These are phyloP conservation scores for Ganoderma sp. DNA, from an alignment of 1,284 basidiomycete species.

Conservation along the genomic window DNA sequence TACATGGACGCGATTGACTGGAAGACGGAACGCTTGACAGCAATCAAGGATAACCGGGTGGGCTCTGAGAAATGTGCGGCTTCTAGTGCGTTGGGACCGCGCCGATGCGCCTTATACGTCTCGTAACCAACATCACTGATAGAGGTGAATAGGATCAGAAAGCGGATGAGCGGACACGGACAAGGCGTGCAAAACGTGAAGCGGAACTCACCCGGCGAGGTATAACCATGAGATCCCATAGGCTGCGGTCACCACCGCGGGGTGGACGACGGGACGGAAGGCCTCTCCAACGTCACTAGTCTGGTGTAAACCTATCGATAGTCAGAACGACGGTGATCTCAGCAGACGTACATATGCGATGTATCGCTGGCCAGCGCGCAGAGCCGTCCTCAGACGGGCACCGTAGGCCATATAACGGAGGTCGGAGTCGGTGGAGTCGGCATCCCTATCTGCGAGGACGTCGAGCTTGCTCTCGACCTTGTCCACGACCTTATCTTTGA, in stretches of 20 bases:
- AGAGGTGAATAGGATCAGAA: slow-evolving; percentile 25
- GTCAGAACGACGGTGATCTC: slow-evolving; percentile 21
- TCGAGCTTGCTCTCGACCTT: slow-evolving; percentile 56
- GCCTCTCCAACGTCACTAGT: slow-evolving; percentile 93
- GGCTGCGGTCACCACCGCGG: slow-evolving; percentile 78
- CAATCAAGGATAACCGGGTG: slow-evolving; percentile 72
- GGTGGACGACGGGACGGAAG: slow-evolving; percentile 86
- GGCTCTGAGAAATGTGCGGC: slow-evolving; percentile 80
- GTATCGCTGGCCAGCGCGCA: slow-evolving; percentile 78
- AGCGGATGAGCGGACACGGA: slow-evolving; percentile 18
- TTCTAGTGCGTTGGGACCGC: slow-evolving; percentile 76
- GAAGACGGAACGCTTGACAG: slow-evolving; percentile 82
- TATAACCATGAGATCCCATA: slow-evolving; percentile 91
- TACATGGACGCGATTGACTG: slow-evolving; percentile 91
- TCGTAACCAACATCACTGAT: slow-evolving; percentile 90
- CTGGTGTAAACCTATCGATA: slow-evolving; percentile 47
- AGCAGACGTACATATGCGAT: slow-evolving; percentile 73
- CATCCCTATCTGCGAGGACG: slow-evolving; percentile 65
- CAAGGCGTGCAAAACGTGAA: slow-evolving; percentile 17
- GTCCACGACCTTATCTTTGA: slow-evolving; percentile 36
- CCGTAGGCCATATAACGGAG: slow-evolving; percentile 78
- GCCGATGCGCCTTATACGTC: slow-evolving; percentile 82
- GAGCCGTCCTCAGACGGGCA: slow-evolving; percentile 77
- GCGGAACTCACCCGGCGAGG: slow-evolving; percentile 56
- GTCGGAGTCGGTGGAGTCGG: slow-evolving; percentile 67